phyloP scores from a whole-genome alignment of 345 rosid species.

The Balakata baccata region DNA sequence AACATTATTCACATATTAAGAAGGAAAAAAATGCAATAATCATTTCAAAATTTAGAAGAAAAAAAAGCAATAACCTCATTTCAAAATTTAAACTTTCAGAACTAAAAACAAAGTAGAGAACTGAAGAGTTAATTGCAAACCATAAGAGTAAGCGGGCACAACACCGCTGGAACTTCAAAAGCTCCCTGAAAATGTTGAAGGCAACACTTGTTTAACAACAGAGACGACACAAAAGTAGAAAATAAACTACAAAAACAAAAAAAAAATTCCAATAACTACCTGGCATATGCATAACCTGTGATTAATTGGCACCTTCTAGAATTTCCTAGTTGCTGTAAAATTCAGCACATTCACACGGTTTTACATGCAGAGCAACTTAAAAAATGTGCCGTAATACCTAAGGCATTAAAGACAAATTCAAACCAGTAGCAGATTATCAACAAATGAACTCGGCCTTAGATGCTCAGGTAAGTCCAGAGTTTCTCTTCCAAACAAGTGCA shows the following conservation, averaged over 20 bases:
- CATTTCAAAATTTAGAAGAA: not conserved
- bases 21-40: not conserved
- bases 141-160: not conserved
- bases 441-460: not conserved
- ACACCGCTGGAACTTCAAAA: not conserved
- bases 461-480: not conserved
- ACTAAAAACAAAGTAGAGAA: not conserved
- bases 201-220: not conserved
- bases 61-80: not conserved
- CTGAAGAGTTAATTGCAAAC: not conserved
- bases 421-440: not conserved
- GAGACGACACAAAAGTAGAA: not conserved
- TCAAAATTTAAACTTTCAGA: not conserved
- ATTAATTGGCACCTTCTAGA: not conserved
- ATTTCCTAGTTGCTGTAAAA: not conserved
- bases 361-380: no score
- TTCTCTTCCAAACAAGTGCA: not conserved
- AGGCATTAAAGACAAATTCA: not conserved
- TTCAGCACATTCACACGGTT: not conserved
- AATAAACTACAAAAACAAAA: not conserved
- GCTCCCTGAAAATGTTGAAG: not conserved
- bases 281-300: not conserved
- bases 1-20: not conserved
- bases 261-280: not conserved
- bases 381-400: no score